These are phyloP conservation scores for Blastobotrys terrestris DNA, from an alignment of 805 yeast species.

Conservation along the genomic window DNA sequence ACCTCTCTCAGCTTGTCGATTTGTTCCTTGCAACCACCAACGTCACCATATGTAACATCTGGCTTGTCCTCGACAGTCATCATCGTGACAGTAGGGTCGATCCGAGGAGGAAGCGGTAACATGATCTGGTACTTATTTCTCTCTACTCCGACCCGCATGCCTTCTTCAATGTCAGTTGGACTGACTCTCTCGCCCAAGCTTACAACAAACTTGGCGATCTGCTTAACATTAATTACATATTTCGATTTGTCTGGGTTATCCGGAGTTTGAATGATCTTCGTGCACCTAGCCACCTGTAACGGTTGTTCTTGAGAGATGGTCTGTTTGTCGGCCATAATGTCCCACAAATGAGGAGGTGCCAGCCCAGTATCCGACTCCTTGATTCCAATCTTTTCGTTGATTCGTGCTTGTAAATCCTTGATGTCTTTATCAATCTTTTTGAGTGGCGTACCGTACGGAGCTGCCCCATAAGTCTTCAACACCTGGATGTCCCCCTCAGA, in stretches of 20 bases:
- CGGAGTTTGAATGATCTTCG: constrained; percentile 69
- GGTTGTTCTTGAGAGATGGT: constrained; percentile 93
- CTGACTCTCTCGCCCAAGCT: constrained; percentile 94
- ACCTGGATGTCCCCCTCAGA: constrained; percentile 97
- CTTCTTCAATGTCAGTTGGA: constrained; percentile 98
- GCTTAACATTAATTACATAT: constrained; percentile 94
- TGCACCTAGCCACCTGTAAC: constrained; percentile 96
- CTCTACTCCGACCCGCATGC: constrained; percentile 99
- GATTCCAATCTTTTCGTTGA: constrained; percentile 86
- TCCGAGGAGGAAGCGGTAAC: constrained; percentile 94
- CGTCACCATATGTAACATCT: constrained; percentile 95
- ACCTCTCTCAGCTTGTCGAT: constrained; percentile 95
- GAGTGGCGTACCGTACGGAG: constrained; percentile 82
- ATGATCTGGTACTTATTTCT: constrained; percentile 95
- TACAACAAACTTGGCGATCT: constrained; percentile 96
- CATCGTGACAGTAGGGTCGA: constrained; percentile 98
- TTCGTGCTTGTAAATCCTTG: constrained; percentile 73
- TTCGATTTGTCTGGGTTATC: constrained; percentile 84
- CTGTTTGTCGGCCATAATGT: constrained; percentile 91
- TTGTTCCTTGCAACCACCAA: constrained; percentile 98
- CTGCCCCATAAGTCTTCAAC: constrained; percentile 93
- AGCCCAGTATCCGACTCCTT: constrained; percentile 94
- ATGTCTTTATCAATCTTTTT: constrained; percentile 84
- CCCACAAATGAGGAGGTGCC: constrained; percentile 96
- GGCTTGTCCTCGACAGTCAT: constrained; percentile 99